Evolutionary conservation across 208 protist genomes (phyloP), one percentile per base, ranked within the genome.

Genomic region (Angomonas ambiguus): DNA sequence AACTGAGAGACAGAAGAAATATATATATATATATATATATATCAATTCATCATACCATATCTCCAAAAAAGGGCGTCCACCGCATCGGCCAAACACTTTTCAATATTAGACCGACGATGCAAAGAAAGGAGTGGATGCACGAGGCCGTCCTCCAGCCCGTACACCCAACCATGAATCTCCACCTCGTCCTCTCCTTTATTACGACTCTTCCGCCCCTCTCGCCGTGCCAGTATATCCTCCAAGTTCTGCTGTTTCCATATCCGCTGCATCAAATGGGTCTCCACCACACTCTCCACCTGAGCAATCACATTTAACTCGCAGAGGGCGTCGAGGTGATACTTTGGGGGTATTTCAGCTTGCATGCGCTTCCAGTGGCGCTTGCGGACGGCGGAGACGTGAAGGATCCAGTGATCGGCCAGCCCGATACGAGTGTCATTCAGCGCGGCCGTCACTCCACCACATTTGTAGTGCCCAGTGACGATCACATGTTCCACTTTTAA

Each of bases 401-500:
- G 62, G 41, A 93, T 93, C 86, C 83, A 93, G 66, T 93, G 80
- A 51, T 93, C 86, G 0, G 83, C 80, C 25, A 93, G 78, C 24
- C 86, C 86, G 5, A 92, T 65, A 27, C 80, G 80, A 51, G 62
- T 62, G 4, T 77, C 78, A 20, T 85, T 55, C 25, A 89, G 72
- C 30, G 85, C 81, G 1, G 85, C 85, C 45, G 69, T 92, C 13
- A 98, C 94, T 48, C 92, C 96, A 74, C 96, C 96, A 75, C 96
- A 98, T 27, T 80, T 75, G 72, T 97, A 97, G 69, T 98, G 96
- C n/a, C 94, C 94, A 27, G 87, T 87, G 0, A 98, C 79, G 63
- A 98, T 97, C n/a, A 98, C 90, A 58, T 98, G 93, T 60, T 96
- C 79, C 24, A 96, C 92, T 60, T 96, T 83, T 13, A 98, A 78